Conservation (phyloP, 2,329 filamentous ascomycete genomes). For the Stagonosporopsis vannaccii region DNA sequence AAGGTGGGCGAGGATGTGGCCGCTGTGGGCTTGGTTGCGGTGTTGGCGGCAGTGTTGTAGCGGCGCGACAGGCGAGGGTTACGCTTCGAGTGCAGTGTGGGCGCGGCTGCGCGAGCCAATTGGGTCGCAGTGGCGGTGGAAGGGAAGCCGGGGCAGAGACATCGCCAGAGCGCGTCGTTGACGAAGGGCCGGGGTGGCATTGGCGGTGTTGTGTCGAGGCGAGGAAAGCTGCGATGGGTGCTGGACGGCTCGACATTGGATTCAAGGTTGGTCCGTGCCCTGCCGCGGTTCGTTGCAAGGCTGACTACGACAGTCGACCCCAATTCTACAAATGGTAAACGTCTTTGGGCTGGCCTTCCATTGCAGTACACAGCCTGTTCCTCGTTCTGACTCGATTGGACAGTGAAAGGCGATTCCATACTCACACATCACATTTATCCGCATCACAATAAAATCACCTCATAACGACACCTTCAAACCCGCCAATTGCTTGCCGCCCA, state of each 20-base stretch:
- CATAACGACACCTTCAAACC: no score
- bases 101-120: not conserved
- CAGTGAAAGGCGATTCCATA: no score
- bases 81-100: conserved; percentile 4
- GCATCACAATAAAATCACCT: no score
- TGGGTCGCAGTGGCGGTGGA: conserved; percentile 1
- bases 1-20: conserved; percentile 11
- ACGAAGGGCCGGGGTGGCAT: conserved; percentile 45
- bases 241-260: conserved; percentile 5
- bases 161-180: conserved; percentile 46
- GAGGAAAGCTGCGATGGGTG: not conserved
- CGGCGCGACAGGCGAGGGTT: conserved; percentile 19
- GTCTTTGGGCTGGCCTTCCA: no score
- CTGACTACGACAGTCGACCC: not conserved
- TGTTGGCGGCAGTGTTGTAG: conserved; percentile 25
- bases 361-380: no score
- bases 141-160: conserved; percentile 42
- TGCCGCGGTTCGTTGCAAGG: not conserved
- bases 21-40: no score
- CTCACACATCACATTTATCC: no score
- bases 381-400: no score
- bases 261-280: conserved; percentile 3
- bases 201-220: conserved; percentile 14
- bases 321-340: no score
- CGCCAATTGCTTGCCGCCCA: no score